Conservation (phyloP, 2,329 filamentous ascomycete genomes). For the Trichoderma sp. region DNA sequence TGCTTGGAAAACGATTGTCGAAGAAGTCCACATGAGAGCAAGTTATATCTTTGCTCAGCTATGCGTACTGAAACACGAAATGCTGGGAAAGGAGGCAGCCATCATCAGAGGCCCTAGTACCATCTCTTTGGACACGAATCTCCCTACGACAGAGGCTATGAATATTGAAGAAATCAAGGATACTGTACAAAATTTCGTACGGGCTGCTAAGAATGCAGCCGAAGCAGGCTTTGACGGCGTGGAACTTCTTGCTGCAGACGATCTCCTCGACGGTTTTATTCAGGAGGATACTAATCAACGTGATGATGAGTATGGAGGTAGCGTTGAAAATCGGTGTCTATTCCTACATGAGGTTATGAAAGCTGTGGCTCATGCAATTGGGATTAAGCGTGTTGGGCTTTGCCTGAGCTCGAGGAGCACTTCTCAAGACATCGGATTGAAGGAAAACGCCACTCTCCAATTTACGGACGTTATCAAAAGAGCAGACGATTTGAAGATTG, state of each 20-base stretch:
- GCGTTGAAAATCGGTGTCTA: not conserved
- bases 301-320: not conserved
- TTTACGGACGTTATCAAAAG: not conserved
- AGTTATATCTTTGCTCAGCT: not conserved
- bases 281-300: not conserved
- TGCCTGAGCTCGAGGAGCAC: not conserved
- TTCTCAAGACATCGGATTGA: not conserved
- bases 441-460: not conserved
- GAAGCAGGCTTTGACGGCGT: not conserved
- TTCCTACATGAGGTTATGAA: not conserved
- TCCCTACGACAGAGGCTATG: not conserved
- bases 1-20: not conserved
- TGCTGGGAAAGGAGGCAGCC: not conserved
- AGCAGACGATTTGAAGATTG: not conserved
- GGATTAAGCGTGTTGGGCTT: not conserved
- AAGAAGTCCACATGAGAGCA: not conserved
- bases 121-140: not conserved
- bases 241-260: not conserved
- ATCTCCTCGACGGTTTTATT: not conserved
- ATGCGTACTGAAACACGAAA: not conserved
- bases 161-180: not conserved
- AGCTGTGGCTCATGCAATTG: not conserved
- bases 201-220: not conserved
- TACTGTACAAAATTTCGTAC: not conserved
- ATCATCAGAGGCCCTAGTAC: not conserved